Percentiles rank a stretch among this genome's conserved stretches.
Evolutionary conservation across 768 basidiomycete species (phyloP).

Genomic region (Podaxis sp.): DNA sequence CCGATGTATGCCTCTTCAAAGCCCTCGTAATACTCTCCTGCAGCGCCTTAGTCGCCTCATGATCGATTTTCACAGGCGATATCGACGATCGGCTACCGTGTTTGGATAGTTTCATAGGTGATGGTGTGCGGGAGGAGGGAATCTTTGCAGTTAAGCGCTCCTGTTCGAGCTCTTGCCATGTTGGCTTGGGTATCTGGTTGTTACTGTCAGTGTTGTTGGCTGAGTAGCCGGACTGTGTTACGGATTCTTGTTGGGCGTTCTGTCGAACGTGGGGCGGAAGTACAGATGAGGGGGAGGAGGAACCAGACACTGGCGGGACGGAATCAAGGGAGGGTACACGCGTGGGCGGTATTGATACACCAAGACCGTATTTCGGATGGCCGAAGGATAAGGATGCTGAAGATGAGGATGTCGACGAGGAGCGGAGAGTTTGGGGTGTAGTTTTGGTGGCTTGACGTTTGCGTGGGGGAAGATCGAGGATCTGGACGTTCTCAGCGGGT

Average conservation of each 20-base stretch:
- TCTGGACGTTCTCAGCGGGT: not conserved
- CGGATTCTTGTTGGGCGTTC: not conserved
- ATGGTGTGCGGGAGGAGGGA: constrained; percentile 59
- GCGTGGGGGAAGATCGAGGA: constrained; percentile 1
- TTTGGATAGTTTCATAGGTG: constrained; percentile 46
- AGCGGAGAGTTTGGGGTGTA: not conserved
- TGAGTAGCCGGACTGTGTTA: not conserved
- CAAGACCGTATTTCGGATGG: not conserved
- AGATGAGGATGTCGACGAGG: constrained; percentile 2
- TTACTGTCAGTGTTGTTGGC: not conserved
- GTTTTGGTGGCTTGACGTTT: constrained; percentile 18
- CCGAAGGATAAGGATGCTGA: constrained; percentile 7
- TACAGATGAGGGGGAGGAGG: constrained; percentile 13
- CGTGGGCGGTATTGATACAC: not conserved
- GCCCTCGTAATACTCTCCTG: constrained; percentile 68
- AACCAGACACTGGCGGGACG: constrained; percentile 6
- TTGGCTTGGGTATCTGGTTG: constrained; percentile 5
- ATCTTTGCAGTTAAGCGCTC: constrained; percentile 33
- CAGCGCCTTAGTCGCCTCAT: constrained; percentile 53
- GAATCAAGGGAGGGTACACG: not conserved
- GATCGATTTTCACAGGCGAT: constrained; percentile 44
- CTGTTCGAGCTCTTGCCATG: constrained; percentile 23
- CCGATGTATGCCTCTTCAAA: constrained; percentile 56
- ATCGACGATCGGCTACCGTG: constrained; percentile 24
- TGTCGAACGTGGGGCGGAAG: not conserved